Base-by-base conservation (phyloP, 257 asterid genomes). In the Solanum okadae region DNA sequence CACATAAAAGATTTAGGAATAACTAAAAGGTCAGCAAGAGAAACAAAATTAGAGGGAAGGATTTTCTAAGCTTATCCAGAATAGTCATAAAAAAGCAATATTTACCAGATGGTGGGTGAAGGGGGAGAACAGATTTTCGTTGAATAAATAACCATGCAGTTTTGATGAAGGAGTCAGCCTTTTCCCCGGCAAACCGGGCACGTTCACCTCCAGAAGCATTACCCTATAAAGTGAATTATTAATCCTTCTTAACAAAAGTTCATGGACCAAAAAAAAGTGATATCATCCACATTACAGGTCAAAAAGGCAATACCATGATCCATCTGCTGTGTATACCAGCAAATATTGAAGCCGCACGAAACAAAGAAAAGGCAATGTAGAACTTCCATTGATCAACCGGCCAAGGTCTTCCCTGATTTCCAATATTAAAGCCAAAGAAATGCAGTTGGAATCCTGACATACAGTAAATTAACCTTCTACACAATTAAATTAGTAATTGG, bases 141-240 rank as follows among this genome's bases (percentile, higher is more conserved):
- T 87, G 86, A 90, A 96, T 91, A 90, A 93, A 92, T 18, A 88
- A 90, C 98, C 96, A 95, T 20, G 99, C 98, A 59, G 87, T 88
- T 87, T 88, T 93, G 13, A 97, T 92, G 77, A 94, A 23, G 59
- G 93, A 91, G 89, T 96, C 93, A 56, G 98, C 98, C 88, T 90
- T 94, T 90, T 90, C 90, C 87, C 98, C 99, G 13, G 94, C 92
- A 88, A 78, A 65, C 84, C 95, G 93, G 56, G 99, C 99, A 88
- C 98, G 96, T 82, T 96, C 98, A 83, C 99, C 99, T 82, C 99
- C 99, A 4, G 99, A 94, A 86, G 99, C 99, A 93, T 94, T 97
- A 87, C 99, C 99, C 99, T 97, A 83, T 31, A 88, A 84, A 84
- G 8, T 78, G 18, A 68, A 37, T 20, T 11, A 52, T 83, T 23